Base-by-base conservation (phyloP, 176 grass and related monocot species). In the Cymbopogon citratus region DNA sequence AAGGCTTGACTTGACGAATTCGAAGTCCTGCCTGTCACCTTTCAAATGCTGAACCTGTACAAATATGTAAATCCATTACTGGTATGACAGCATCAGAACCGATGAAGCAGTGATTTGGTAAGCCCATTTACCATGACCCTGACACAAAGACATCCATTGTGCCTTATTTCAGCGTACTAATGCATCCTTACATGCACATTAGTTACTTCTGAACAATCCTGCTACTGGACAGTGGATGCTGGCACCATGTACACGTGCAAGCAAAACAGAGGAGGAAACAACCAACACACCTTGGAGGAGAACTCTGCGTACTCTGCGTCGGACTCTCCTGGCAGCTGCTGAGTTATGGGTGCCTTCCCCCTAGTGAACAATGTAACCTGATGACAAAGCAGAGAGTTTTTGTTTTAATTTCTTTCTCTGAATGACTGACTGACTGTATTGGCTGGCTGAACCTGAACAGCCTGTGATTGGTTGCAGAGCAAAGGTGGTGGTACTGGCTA, bases 331-430 rank as follows among this genome's bases (percentile, higher is more conserved):
- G 92, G 96, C 33, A 99, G 46, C 69, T 99, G 96, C 75, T 99
- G 91, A 43, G 92, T 99, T 51, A 95, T 83, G 6, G 96, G 92
- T 24, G 96, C 80, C 87, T 95, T 99, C 72, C 92, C 96, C 67
- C 96, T 93, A 6, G 96, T 99, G 88, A 99, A 99, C 89, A 99
- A 85, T 36, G 96, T 93, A 16, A 99, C 92, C 96, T 99, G n/a
- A 45, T 2, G n/a, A 60, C 24, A 51, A 84, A 87, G 33, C 31
- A 12, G 26, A 12, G 26, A 8, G 8, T 18, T 1, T 23, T 49
- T 16, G 15, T 7, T 76, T 4, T 11, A 57, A 23, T 0, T 46
- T 21, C 24, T 33, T 8, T 11, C 59, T 61, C 59, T 60, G 28
- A 35, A 66, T 9, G n/a, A 26, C 39, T 15, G 2, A 12, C 1